phyloP scores from a whole-genome alignment of 2,329 filamentous ascomycete species.

The Trichoderma endophyticum region DNA sequence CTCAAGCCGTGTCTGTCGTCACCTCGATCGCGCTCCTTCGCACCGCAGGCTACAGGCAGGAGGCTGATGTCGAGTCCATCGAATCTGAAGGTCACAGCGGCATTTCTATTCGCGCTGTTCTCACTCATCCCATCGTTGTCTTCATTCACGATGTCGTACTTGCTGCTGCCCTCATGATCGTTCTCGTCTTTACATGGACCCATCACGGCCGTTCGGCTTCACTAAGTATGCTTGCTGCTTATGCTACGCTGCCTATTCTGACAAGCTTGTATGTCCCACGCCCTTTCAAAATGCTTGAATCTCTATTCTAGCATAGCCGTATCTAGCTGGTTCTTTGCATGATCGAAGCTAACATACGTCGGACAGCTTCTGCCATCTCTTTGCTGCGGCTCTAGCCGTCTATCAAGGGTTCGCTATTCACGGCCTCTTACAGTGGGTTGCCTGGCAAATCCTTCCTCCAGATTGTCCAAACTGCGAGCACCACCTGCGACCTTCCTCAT shows the following conservation, averaged over 20 bases:
- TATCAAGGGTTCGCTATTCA: constrained; percentile 41
- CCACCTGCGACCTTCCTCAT: constrained; percentile 35
- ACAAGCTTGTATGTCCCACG: constrained; percentile 37
- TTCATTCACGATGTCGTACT: constrained; percentile 38
- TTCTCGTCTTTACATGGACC: constrained; percentile 42
- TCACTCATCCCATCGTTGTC: constrained; percentile 35
- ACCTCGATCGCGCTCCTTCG: constrained; percentile 27
- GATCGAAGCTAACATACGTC: background rate
- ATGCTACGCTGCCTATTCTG: constrained; percentile 41
- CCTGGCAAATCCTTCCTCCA: constrained; percentile 38
- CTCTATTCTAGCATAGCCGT: background rate
- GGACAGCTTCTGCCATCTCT: constrained; percentile 37
- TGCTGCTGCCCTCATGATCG: constrained; percentile 36
- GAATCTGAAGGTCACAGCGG: background rate
- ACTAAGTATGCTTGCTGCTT: constrained; percentile 41
- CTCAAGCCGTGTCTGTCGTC: constrained; percentile 37
- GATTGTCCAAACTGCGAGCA: constrained; percentile 42
- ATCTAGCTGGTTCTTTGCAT: background rate
- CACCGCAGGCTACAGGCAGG: constrained; percentile 9
- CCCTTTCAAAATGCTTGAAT: background rate
- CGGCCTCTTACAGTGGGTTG: constrained; percentile 37
- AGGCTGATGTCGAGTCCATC: constrained; percentile 8
- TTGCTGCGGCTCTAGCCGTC: constrained; percentile 37
- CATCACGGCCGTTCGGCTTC: constrained; percentile 27
- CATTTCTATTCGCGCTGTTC: constrained; percentile 1